Percentiles rank a stretch among this genome's conserved stretches.
Evolutionary conservation across 2,329 filamentous ascomycete species (phyloP).

Genomic region (Diaporthe sp.): DNA sequence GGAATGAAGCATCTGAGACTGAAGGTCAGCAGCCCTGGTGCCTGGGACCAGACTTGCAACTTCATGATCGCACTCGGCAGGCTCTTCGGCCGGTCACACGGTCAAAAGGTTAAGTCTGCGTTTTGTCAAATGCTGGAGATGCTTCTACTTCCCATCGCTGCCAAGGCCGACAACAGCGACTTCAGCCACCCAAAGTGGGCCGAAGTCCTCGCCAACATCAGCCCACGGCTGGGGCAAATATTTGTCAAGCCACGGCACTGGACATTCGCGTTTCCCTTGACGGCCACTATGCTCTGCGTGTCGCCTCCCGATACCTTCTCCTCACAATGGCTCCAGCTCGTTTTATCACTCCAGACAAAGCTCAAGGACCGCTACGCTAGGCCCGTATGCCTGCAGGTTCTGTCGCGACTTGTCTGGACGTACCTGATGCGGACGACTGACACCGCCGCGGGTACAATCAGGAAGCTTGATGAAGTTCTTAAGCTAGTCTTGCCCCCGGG

Average conservation of each 20-base stretch:
- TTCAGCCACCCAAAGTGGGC: constrained; percentile 87
- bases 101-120: constrained; percentile 89
- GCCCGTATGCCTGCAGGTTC: constrained; percentile 85
- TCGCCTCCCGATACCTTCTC: constrained; percentile 87
- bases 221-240: constrained; percentile 83
- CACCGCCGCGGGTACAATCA: constrained; percentile 70
- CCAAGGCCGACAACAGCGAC: constrained; percentile 79
- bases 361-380: constrained; percentile 86
- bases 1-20: constrained; percentile 93
- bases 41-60: constrained; percentile 89
- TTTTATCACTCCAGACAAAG: constrained; percentile 80
- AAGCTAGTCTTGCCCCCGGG: constrained; percentile 84
- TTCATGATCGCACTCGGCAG: constrained; percentile 85
- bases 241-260: constrained; percentile 93
- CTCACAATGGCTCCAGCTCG: constrained; percentile 86
- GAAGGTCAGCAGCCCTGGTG: constrained; percentile 76
- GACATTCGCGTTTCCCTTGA: constrained; percentile 87
- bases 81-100: constrained; percentile 86
- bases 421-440: constrained; percentile 90
- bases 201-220: constrained; percentile 82
- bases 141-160: constrained; percentile 86
- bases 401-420: constrained; percentile 92
- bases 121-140: constrained; percentile 94
- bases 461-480: constrained; percentile 91
- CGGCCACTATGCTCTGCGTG: constrained; percentile 86